Evolutionary conservation across 1,284 basidiomycete genomes (phyloP), one percentile per base, ranked within the genome.

Genomic region (Ceratobasidium sp.): DNA sequence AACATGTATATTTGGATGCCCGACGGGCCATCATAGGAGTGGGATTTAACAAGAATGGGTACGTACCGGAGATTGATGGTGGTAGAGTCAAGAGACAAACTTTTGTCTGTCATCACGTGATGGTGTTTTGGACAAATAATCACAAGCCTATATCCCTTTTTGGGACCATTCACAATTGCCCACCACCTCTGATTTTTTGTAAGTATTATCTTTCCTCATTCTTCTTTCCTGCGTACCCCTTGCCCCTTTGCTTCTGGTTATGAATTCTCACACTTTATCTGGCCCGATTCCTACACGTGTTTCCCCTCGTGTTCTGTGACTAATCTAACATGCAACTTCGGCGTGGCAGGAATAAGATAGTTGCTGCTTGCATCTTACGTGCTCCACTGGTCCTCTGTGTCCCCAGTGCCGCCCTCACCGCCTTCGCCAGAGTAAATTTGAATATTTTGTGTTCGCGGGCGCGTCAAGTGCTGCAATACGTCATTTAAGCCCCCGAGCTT

Each of bases 1-100:
- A 62, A 62, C 58, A 62, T 62, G 58, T 62, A 62, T 62, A 13
- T 47, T 12, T 62, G 42, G 58, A 62, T 58, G 27, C 43, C 45
- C 45, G 22, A 15, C 7, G 45, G 10, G 45, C 20, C 58, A 50
- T 62, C 43, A 50, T 34, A 20, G 58, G 31, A n/a, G 12, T 20
- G 13, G 1, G 45, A 17, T 35, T 17, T 3, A 45, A n/a, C 22
- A 5, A 22, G 27, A 35, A 32, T 6, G 5, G 15, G 31, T n/a
- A 49, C 34, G n/a, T 38, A 38, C 34, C 56, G 12, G 20, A 4
- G 6, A 27, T 3, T 62, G 10, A 45, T n/a, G 13, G 58, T 47
- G 29, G 58, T 50, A 3, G 58, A 35, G 25, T 35, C 35, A 17
- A 58, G n/a, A 17, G 45, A 32, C 22, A 15, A 10, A 47, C 27